Base-by-base conservation (phyloP, 2,329 filamentous ascomycete genomes). In the Nothomitra cinnamomea region DNA sequence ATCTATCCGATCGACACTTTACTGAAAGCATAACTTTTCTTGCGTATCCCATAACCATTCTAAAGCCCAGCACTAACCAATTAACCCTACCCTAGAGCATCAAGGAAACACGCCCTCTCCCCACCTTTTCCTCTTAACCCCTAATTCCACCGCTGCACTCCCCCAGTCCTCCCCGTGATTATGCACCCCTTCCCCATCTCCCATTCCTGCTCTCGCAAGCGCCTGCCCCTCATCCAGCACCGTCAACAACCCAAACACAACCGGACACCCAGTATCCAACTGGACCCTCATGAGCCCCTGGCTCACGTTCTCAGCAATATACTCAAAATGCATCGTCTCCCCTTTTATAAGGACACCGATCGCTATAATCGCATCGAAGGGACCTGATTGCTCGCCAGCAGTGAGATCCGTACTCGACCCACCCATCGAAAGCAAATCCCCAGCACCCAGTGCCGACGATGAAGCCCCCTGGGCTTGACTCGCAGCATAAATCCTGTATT, bases 281-380 rank as follows among this genome's bases (percentile, higher is more conserved):
- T 94, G 88, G 56, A 96, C 82, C 58, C 87, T 82, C 92, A 98
- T 98, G 57, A 98, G 75, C 5, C 87, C 92, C 57, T 95, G 87
- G 55, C 82, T 87, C 5, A 94, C 88, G 41, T 87, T 80, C 59
- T 96, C 92, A 42, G 89, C 78, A 62, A 98, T 98, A 72, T 98
- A 96, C 71, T 98, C 92, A 64, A 98, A 98, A 71, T 98, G 92
- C 88, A 95, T 95, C 5, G 92, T 96, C 70, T 94, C 86, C 66
- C 92, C 92, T 74, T 98, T 98, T 72, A 98, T 95, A 57, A 98
- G 79, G 54, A 95, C 89, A 54, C 92, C 92, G 60, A 98, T 85
- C 53, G 92, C 88, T 60, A 98, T 89, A 58, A 98, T 81, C 57
- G 92, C 92, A 65, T 96, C 90, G 63, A 96, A 96, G 19, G 87